Evolutionary conservation across 2,329 filamentous ascomycete species (phyloP), one percentile per base, ranked within the genome.

Genomic region (Exophiala lecanii-corni): DNA sequence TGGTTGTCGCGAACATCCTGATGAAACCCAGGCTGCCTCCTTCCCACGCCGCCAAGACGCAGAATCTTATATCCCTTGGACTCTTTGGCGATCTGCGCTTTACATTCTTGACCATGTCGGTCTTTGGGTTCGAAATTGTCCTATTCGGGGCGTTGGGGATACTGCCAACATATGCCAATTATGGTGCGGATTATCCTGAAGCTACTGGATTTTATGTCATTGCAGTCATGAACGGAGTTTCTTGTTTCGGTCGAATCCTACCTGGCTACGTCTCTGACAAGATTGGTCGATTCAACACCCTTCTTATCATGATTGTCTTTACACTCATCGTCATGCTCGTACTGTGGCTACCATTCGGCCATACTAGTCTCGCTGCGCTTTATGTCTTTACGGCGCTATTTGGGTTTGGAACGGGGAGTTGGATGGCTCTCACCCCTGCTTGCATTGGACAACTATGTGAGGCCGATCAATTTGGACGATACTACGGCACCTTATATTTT

Each of bases 391-490:
- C 66, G 1, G 69, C 66, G 0, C 50, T 74, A 0, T 75, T 71
- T 56, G 72, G 71, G 0, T 71, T 74, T n/a, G 69, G 69, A 0
- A 71, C 68, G 2, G 71, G 71, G 0, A 67, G 67, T 0, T 74
- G 69, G 57, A 57, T 74, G n/a, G 49, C 47, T 7, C 26, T 55
- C 26, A 43, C 42, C 2, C 50, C 60, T 33, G 71, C 71, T 0
- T 74, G 71, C 40, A 61, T 72, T 16, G 70, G 69, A 1, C 67
- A 72, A 36, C 61, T 71, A 0, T 73, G 70, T 42, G 59, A 66
- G 3, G 63, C 69, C 0, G 66, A 72, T 44, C 65, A 73, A 13
- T 73, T 72, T 45, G 70, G 70, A 2, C 57, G 67, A 25, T 73
- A 67, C 21, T 70, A 62, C 57, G 70, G 72, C 1, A 73, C 72